phyloP scores from a whole-genome alignment of 768 basidiomycete species.

The Boletus rex-veris region DNA sequence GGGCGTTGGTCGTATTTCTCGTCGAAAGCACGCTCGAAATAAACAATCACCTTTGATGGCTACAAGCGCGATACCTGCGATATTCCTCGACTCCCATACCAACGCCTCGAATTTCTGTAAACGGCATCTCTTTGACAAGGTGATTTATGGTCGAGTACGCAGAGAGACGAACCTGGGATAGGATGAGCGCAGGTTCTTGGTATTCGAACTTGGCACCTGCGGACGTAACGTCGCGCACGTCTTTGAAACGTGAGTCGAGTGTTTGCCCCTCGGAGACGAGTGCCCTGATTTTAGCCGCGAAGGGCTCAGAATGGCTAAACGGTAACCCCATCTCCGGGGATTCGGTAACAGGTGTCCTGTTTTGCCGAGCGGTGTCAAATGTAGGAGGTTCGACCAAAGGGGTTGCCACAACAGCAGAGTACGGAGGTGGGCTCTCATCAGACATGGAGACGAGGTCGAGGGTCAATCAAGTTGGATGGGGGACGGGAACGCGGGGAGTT shows the following conservation, averaged over 20 bases:
- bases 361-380: neutral
- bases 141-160: neutral
- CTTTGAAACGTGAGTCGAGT: slow-evolving; percentile 11
- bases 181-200: slow-evolving; percentile 3
- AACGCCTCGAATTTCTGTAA: slow-evolving; percentile 12
- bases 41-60: slow-evolving; percentile 13
- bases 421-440: slow-evolving; percentile 17
- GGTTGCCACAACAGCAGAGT: slow-evolving; percentile 6
- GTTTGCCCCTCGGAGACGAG: slow-evolving; percentile 15
- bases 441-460: slow-evolving; percentile 1
- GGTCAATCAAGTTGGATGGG: neutral
- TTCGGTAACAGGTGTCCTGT: neutral
- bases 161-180: slow-evolving; percentile 9
- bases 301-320: slow-evolving; percentile 5
- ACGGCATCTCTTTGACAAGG: neutral
- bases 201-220: slow-evolving; percentile 3
- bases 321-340: neutral
- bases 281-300: slow-evolving; percentile 1
- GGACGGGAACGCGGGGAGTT: neutral
- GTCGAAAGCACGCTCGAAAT: neutral
- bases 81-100: slow-evolving; percentile 19
- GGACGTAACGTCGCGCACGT: slow-evolving; percentile 9
- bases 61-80: slow-evolving; percentile 11
- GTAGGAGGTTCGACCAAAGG: neutral
- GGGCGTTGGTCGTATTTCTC: too few relatives aligned